A percentile compares a stretch with the other conserved stretches of the same genome.
phyloP scores from a whole-genome alignment of 1,284 basidiomycete species.

The Thecaphora frezii region DNA sequence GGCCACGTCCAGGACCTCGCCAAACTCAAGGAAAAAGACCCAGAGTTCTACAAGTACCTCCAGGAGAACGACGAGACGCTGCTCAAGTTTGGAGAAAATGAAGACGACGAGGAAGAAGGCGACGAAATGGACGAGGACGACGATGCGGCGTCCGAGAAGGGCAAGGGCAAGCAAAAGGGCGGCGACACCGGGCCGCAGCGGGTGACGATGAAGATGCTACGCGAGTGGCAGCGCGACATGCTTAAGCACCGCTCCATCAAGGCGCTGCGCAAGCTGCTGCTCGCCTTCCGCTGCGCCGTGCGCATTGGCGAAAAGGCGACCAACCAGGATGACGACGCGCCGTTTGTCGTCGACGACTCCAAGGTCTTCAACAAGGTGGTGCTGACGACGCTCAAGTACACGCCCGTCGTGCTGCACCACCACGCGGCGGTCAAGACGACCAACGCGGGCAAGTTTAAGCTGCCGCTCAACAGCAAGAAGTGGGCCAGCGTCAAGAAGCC shows the following conservation, averaged over 20 bases:
- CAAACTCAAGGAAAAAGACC: conserved; percentile 89
- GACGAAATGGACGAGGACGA: conserved; percentile 17
- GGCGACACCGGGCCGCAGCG: conserved; percentile 29
- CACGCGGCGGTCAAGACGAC: conserved; percentile 80
- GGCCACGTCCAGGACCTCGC: conserved; percentile 79
- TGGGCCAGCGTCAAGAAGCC: conserved; percentile 77
- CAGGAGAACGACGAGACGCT: conserved; percentile 92
- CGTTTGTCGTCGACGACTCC: conserved; percentile 48
- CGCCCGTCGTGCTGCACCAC: conserved; percentile 82
- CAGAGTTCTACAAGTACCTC: conserved; percentile 96
- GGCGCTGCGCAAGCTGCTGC: conserved; percentile 78
- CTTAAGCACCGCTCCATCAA: conserved; percentile 84
- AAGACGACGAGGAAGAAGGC: conserved; percentile 51
- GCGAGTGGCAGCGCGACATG: conserved; percentile 85
- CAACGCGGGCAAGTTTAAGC: conserved; percentile 57
- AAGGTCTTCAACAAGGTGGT: conserved; percentile 82
- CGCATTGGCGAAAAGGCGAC: conserved; percentile 43
- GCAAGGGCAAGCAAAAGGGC: conserved; percentile 8
- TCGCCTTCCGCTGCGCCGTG: conserved; percentile 56
- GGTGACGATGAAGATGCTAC: conserved; percentile 75
- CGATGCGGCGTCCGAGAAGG: conserved; percentile 16
- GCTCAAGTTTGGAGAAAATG: conserved; percentile 70
- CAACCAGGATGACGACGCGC: conserved; percentile 21
- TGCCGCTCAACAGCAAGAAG: conserved; percentile 61
- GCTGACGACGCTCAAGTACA: conserved; percentile 82